phyloP scores from a whole-genome alignment of 176 grass and related monocot species.

The Rhynchospora pubera region DNA sequence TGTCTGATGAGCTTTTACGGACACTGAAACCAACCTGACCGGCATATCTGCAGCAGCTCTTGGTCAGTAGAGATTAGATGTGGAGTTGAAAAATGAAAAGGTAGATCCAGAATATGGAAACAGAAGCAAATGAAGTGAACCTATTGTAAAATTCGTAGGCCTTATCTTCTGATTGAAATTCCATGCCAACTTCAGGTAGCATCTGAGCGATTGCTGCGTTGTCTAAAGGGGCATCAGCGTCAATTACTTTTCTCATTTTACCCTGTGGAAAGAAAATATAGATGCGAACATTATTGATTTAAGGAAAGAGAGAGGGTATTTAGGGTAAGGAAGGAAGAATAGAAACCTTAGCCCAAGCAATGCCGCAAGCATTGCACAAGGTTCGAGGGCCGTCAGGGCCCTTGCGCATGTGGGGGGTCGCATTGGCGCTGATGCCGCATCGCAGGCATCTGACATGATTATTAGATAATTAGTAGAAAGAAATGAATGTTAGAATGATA shows the following conservation, averaged over 20 bases:
- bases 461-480: no score
- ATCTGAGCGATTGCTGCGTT: slow-evolving; percentile 42
- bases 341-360: slow-evolving; percentile 77
- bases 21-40: slow-evolving; percentile 84
- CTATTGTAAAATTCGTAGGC: slow-evolving; percentile 86
- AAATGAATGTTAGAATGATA: no score
- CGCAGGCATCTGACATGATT: slow-evolving; percentile 48
- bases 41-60: slow-evolving; percentile 39
- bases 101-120: background rate
- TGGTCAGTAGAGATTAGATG: background rate
- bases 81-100: background rate
- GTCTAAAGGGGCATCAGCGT: slow-evolving; percentile 50
- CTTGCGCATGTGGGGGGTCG: slow-evolving; percentile 70
- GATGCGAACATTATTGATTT: background rate
- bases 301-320: background rate
- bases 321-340: background rate
- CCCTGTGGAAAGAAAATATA: slow-evolving; percentile 35
- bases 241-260: slow-evolving; percentile 75
- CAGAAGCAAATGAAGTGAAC: background rate
- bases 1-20: slow-evolving; percentile 84
- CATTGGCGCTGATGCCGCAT: slow-evolving; percentile 73
- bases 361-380: slow-evolving; percentile 87
- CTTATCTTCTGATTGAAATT: slow-evolving; percentile 81
- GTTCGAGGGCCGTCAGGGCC: slow-evolving; percentile 67
- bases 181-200: slow-evolving; percentile 56